Conservation (phyloP, 2,329 filamentous ascomycete species). For the Pseudocercospora fijiensis region DNA sequence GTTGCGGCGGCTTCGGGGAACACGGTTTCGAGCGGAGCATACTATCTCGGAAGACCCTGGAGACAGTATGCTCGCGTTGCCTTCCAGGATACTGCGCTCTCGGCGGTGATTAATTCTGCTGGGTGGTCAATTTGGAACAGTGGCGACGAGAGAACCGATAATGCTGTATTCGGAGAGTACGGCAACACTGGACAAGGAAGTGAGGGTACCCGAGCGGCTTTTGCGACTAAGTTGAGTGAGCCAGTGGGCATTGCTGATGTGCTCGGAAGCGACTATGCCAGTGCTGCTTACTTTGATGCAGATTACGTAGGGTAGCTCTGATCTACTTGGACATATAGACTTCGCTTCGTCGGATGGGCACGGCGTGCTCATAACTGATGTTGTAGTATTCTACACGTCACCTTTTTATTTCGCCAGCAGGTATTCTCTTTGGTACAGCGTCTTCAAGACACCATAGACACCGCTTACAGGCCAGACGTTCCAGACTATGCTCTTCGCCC, state of each 20-base stretch:
- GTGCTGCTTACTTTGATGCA: slow-evolving; percentile 45
- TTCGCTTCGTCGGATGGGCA: background rate
- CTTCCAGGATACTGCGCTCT: slow-evolving; percentile 54
- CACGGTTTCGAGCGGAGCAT: slow-evolving; percentile 42
- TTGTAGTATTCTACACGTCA: background rate
- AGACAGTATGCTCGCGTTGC: slow-evolving; percentile 52
- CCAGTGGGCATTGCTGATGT: slow-evolving; percentile 48
- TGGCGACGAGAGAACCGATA: slow-evolving; percentile 49
- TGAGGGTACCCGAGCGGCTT: slow-evolving; percentile 53
- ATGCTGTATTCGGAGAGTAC: slow-evolving; percentile 60
- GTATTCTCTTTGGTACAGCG: slow-evolving; percentile 24
- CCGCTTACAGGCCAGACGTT: slow-evolving; percentile 25
- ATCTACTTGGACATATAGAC: background rate
- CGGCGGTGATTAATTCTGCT: slow-evolving; percentile 56
- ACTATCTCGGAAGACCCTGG: slow-evolving; percentile 57
- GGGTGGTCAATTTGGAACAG: slow-evolving; percentile 61
- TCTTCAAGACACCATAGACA: slow-evolving; percentile 26
- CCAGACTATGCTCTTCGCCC: slow-evolving; percentile 21
- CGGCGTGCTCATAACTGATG: background rate
- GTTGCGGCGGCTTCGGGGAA: slow-evolving; percentile 46
- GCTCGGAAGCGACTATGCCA: slow-evolving; percentile 46
- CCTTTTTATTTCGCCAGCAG: slow-evolving; percentile 20
- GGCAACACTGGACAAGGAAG: slow-evolving; percentile 59
- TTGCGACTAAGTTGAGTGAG: slow-evolving; percentile 44
- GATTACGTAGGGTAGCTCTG: slow-evolving; percentile 35